Base-by-base conservation (phyloP, 805 yeast genomes). In the Wickerhamiella sergipiensis region DNA sequence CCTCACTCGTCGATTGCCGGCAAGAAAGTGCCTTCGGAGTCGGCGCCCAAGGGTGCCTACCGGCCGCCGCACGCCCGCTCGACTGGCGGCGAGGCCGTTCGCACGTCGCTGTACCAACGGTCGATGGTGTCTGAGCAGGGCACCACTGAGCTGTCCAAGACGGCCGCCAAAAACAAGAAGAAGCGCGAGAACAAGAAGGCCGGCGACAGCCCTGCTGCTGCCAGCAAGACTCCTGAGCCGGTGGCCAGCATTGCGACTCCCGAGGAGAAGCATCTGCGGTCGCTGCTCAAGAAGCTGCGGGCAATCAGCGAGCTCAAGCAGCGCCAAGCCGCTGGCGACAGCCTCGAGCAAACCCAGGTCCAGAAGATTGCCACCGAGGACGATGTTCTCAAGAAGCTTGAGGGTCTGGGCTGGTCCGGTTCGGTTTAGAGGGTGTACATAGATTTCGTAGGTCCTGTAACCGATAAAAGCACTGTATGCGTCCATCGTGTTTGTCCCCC, bases 41-140 rank as follows among this genome's bases (percentile, higher is more conserved):
- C 75, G 63, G 64, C 75, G 50, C 81, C 89, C 50, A 75, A 78
- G 31, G 95, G 96, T 50, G 97, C 97, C 43, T 92, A 92, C 66
- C 79, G 95, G 66, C 98, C 98, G 22, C 98, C 99, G 1, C 96
- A 88, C 67, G 95, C 97, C 10, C 77, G 95, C 66, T 53, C 61
- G 33, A 60, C 62, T 40, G 63, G 68, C n/a, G 53, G 67, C 10
- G 42, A 62, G 39, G 62, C 67, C 12, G 62, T 65, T 13, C 64
- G 55, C 43, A 54, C 57, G 24, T 55, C 62, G 24, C 52, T 60
- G 40, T 58, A 59, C 50, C 61, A 59, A 45, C 53, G 60, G 10
- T 45, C 58, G 6, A 44, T 50, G 49, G 48, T 51, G 36, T n/a
- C 49, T 4, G 49, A 43, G 21, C 44, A 23, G 17, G 24, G 79